Evolutionary conservation across 495 filamentous ascomycete species (phyloP), one percentile per base, ranked within the genome.

Genomic region (Niebla homalea): DNA sequence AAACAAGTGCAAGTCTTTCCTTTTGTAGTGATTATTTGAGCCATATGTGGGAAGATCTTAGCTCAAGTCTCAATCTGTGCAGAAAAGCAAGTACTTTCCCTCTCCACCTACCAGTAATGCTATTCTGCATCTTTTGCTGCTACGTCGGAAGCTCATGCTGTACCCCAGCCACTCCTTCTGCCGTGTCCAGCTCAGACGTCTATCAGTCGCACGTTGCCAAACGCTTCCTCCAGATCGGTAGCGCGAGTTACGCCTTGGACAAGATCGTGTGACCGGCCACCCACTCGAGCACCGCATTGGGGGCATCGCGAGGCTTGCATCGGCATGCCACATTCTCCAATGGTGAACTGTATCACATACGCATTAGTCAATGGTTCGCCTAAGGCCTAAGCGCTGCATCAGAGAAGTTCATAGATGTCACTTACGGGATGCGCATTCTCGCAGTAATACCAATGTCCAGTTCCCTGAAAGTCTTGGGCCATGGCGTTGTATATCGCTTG

Each of bases 241-340:
- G 74, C 79, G 18, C 51, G 55, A 18, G 40, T 60, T 4, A 84
- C 76, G 4, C 80, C 79, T 14, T 65, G 61, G 15, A 57, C 69
- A 57, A 70, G 43, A 26, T 35, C 35, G 67, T 87, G 78, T 51
- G 77, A 2, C 45, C 62, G 47, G 0, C 84, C 83, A 40, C 81
- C 84, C 42, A 87, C 71, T 1, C 64, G 51, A 3, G 67, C 70
- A 15, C 68, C 73, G 54, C 83, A 87, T 51, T 85, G 72, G 7
- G 84, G 82, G 49, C 84, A 89, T 21, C 54, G 51, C 2, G 79
- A 68, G 43, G 51, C 38, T 60, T 85, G 52, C 72, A 82, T 79
- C 0, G 84, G 75, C 67, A 74, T 75, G 8, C 82, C 85, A 60
- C 84, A 88, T 53, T 87, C 76, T 0, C 83, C 82, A 35, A 86